Evolutionary conservation across 805 yeast genomes (phyloP), one percentile per base, ranked within the genome.

Genomic region (Saccharomyces paradoxus): DNA sequence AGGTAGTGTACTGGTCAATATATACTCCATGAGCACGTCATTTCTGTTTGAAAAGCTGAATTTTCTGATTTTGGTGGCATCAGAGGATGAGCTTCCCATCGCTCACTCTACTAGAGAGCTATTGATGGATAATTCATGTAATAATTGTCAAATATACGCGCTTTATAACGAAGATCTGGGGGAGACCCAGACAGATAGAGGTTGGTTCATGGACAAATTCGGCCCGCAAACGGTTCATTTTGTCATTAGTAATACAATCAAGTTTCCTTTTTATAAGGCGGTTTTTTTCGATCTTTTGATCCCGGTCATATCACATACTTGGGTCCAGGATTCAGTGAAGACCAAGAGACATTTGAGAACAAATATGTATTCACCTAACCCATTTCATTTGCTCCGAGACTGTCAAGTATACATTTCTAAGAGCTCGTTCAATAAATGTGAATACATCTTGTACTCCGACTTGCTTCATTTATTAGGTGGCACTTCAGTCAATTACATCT

Each of bases 391-490:
- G 57, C 74, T 92, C 64, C 82, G 81, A 56, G 78, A 80, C 52
- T 78, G 81, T 17, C 80, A 81, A 58, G 72, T 89, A 1, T 81
- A 89, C 56, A 76, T 82, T 13, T 82, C 87, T 7, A 79, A 81
- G 28, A 67, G 81, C 27, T 77, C 84, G 0, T 73, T 72, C 1
- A 81, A 82, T 3, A 89, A 84, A 58, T 77, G 79, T 49, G 91
- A 84, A 53, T 81, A 80, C n/a, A 75, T 88, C 14, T 78, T 82
- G 58, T 84, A 83, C 6, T 88, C 86, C 0, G 85, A 85, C 2
- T 51, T 70, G 32, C 55, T 73, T 1, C 70, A 79, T 22, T 83
- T 87, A 0, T 76, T 87, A 56, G 98, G 97, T 1, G 98, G 96
- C 2, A 83, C 80, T 32, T 82, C 75, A 63, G 72, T 81, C 46